Evolutionary conservation across 306 rosid species (phyloP).

Genomic region (Dryas alaskensis): DNA sequence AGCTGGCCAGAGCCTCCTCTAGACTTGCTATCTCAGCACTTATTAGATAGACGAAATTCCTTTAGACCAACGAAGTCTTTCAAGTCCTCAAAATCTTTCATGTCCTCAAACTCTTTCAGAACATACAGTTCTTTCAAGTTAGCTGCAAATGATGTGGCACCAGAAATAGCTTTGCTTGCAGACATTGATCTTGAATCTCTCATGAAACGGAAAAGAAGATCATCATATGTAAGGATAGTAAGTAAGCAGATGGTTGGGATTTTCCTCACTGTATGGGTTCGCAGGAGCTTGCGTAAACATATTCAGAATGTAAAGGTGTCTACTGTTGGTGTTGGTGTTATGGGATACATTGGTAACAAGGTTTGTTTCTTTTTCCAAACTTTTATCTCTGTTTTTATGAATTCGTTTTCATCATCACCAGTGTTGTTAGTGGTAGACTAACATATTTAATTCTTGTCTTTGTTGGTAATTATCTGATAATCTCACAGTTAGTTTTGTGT

Average conservation of each 20-base stretch:
- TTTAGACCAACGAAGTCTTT: slow-evolving; percentile 50
- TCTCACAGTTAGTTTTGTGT: not conserved
- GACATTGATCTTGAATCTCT: slow-evolving; percentile 80
- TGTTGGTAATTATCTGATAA: not conserved
- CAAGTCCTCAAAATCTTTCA: slow-evolving; percentile 55
- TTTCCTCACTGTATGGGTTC: slow-evolving; percentile 86
- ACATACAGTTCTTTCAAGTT: slow-evolving; percentile 53
- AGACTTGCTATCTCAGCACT: slow-evolving; percentile 48
- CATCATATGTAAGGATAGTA: slow-evolving; percentile 75
- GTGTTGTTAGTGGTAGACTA: slow-evolving; percentile 5
- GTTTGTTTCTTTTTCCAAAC: slow-evolving; percentile 36
- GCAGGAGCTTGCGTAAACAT: slow-evolving; percentile 79
- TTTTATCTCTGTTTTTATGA: not conserved
- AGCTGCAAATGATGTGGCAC: slow-evolving; percentile 43
- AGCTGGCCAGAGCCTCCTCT: slow-evolving; percentile 91
- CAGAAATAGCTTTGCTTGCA: slow-evolving; percentile 47
- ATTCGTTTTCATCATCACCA: not conserved
- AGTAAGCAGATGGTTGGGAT: slow-evolving; percentile 98
- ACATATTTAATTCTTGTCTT: not conserved
- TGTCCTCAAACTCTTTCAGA: slow-evolving; percentile 53
- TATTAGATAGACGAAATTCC: slow-evolving; percentile 55
- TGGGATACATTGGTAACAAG: slow-evolving; percentile 99
- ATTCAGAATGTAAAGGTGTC: slow-evolving; percentile 87
- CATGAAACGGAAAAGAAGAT: slow-evolving; percentile 69
- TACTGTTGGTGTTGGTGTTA: slow-evolving; percentile 93